Evolutionary conservation across 176 grass and related monocot species (phyloP).

Genomic region (Pontederia crassipes): DNA sequence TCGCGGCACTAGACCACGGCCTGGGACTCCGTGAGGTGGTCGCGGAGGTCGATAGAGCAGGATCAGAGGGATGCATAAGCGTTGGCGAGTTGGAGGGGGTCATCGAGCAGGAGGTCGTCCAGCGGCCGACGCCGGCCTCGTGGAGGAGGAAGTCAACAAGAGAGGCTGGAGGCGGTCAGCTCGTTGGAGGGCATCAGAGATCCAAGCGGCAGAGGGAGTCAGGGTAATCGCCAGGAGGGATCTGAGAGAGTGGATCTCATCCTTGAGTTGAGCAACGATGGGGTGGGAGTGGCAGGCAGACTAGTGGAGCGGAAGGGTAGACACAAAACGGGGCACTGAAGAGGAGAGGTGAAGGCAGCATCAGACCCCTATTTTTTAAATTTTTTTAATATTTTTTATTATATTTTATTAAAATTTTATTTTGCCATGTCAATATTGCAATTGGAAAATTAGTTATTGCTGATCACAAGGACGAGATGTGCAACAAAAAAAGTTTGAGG

Average conservation of each 20-base stretch:
- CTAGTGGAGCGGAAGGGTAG: slow-evolving; percentile 39
- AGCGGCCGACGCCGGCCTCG: not conserved
- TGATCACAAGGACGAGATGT: too few relatives aligned
- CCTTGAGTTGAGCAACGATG: slow-evolving; percentile 25
- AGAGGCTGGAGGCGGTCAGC: slow-evolving; percentile 36
- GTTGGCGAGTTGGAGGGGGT: slow-evolving; percentile 46
- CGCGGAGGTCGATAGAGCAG: slow-evolving; percentile 14
- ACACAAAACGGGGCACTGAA: too few relatives aligned
- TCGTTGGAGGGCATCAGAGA: slow-evolving; percentile 28
- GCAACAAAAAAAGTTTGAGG: too few relatives aligned
- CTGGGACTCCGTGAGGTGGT: slow-evolving; percentile 24
- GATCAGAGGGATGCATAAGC: slow-evolving; percentile 48
- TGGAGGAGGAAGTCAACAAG: slow-evolving; percentile 10
- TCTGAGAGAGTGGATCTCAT: slow-evolving; percentile 2
- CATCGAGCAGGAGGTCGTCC: slow-evolving; percentile 40
- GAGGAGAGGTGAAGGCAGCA: too few relatives aligned
- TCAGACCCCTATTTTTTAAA: too few relatives aligned
- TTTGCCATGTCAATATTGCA: too few relatives aligned
- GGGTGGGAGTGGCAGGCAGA: slow-evolving; percentile 39
- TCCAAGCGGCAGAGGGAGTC: slow-evolving; percentile 25
- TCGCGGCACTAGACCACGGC: slow-evolving; percentile 38
- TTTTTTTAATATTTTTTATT: too few relatives aligned
- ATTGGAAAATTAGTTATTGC: too few relatives aligned
- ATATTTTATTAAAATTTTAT: too few relatives aligned
- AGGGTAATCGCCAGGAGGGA: slow-evolving; percentile 19